Evolutionary conservation across 2,329 filamentous ascomycete genomes (phyloP).

Genomic region (Rutstroemia sp.): DNA sequence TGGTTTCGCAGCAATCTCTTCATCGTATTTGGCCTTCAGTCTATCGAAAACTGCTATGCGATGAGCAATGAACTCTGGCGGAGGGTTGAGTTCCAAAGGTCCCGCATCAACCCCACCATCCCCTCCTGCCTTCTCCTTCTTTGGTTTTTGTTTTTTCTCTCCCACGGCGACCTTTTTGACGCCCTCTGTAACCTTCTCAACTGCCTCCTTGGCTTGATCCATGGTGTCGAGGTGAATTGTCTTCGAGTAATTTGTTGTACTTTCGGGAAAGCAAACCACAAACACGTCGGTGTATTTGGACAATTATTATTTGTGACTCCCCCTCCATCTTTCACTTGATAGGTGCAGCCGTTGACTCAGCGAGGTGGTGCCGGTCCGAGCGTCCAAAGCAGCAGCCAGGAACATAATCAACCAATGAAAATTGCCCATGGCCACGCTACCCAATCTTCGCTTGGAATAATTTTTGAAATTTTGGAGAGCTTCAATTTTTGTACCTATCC

Average conservation of each 20-base stretch:
- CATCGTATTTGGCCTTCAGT: conserved; percentile 76
- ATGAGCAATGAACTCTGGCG: conserved; percentile 73
- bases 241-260: not conserved
- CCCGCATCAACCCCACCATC: conserved; percentile 34
- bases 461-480: conserved; percentile 11
- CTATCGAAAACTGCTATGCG: conserved; percentile 83
- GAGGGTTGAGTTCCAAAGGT: conserved; percentile 42
- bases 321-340: not conserved
- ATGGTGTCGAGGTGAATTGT: conserved; percentile 27
- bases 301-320: conserved; percentile 5
- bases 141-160: conserved; percentile 30
- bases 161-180: conserved; percentile 54
- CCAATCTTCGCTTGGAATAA: conserved; percentile 11
- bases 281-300: not conserved
- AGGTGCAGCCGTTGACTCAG: not conserved
- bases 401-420: not conserved
- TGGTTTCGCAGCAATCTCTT: conserved; percentile 63
- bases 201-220: conserved; percentile 41
- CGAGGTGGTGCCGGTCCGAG: not conserved
- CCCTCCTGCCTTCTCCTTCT: conserved; percentile 44
- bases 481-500: conserved; percentile 18
- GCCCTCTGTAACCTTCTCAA: conserved; percentile 44
- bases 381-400: not conserved
- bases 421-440: conserved; percentile 1
- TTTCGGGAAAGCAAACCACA: not conserved